These are phyloP conservation scores for Pestalotiopsis sp. DNA, from an alignment of 2,329 filamentous ascomycete genomes.

Conservation along the genomic window DNA sequence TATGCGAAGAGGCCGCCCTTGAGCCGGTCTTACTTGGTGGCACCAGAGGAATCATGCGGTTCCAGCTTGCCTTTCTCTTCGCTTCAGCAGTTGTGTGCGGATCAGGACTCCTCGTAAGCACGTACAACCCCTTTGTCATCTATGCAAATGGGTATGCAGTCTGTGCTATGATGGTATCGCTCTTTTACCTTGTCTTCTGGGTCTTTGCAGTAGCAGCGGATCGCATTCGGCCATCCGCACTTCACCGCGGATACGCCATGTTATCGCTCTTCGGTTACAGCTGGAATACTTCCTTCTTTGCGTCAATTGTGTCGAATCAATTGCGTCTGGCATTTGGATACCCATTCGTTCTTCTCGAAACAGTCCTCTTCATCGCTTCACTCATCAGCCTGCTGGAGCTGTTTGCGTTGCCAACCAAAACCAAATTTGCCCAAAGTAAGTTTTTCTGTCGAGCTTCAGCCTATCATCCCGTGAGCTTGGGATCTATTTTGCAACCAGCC, in stretches of 20 bases:
- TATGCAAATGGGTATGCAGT: conserved; percentile 84
- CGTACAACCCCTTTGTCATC: conserved; percentile 82
- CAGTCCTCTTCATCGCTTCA: not conserved
- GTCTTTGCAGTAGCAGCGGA: conserved; percentile 70
- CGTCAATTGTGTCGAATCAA: not conserved
- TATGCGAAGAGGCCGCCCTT: not conserved
- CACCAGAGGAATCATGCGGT: conserved; percentile 79
- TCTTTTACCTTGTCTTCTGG: conserved; percentile 80
- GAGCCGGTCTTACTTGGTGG: conserved; percentile 62
- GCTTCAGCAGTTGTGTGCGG: conserved; percentile 68
- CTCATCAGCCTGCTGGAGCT: not conserved
- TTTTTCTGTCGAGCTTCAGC: not conserved
- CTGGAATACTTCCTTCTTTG: conserved; percentile 44
- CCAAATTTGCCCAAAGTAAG: not conserved
- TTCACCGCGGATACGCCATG: conserved; percentile 77
- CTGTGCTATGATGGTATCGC: conserved; percentile 79
- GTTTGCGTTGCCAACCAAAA: not conserved
- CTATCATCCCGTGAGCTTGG: not conserved
- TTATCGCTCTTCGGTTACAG: conserved; percentile 77
- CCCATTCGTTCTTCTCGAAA: not conserved
- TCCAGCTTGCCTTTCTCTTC: conserved; percentile 71
- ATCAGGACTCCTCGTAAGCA: conserved; percentile 71
- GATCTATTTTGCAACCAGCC: not conserved
- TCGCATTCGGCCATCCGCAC: conserved; percentile 77
- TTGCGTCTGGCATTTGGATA: not conserved